Evolutionary conservation across 2,329 filamentous ascomycete genomes (phyloP), one percentile per base, ranked within the genome.

Genomic region (Microcyclosporella mali): DNA sequence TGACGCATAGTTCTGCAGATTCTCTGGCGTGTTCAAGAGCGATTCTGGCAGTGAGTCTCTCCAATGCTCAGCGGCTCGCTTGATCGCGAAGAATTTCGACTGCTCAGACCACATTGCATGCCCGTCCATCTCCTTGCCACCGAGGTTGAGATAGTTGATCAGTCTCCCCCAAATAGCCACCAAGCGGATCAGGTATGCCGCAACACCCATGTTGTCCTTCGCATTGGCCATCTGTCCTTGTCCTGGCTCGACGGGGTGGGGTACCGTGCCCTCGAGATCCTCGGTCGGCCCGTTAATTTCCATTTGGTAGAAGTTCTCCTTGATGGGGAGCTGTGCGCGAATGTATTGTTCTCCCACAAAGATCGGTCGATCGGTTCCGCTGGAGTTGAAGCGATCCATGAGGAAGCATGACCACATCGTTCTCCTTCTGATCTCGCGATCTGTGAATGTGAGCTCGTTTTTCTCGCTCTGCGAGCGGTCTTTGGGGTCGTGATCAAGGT

Each of bases 331-430:
- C 51, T 92, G 90, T 12, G 95, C 87, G 53, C 88, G 83, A 48
- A 97, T 77, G 42, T 86, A 87, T 52, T 92, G 86, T 63, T 95
- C 88, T 52, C 86, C 84, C 41, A 95, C 84, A 55, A 95, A 95
- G 40, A 88, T 86, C 15, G 92, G 92, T 29, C 90, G 78, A 57
- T 95, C 89, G 2, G 88, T 94, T 2, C 92, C 90, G 1, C 89
- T 95, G 0, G 90, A 95, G 66, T 94, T 95, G 71, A 95, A 95
- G 0, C 90, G 81, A 62, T 98, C 92, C 89, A 97, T 95, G 43
- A 95, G 66, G 59, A 95, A 95, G 61, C 90, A 97, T 10, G 89
- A 86, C 92, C 92, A 98, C 90, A 98, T 97, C 2, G 88, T 92
- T 43, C 92, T 79, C 53, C 92, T 74, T 47, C 92, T 78, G 41